These are phyloP conservation scores for Entoloma clypeatum DNA, from an alignment of 1,284 basidiomycete species.

Conservation along the genomic window DNA sequence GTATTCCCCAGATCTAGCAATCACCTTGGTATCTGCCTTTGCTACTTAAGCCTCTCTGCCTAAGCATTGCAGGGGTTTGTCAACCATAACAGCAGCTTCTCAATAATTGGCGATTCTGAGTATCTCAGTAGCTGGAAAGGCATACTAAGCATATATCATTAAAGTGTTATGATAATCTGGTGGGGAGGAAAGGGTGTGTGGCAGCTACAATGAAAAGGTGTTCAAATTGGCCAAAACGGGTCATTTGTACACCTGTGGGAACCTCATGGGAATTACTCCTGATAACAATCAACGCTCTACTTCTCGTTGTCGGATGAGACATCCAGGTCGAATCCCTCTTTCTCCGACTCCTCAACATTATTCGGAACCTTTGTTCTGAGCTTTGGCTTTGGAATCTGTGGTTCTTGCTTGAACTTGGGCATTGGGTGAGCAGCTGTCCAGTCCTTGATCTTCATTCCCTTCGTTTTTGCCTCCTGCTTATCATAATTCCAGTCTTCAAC, in stretches of 20 bases:
- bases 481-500: neutral
- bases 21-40: too few relatives aligned
- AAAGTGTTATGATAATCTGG: neutral
- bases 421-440: slow-evolving; percentile 3
- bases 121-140: neutral
- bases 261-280: neutral
- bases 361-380: neutral
- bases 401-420: slow-evolving; percentile 4
- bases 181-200: neutral
- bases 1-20: too few relatives aligned
- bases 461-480: too few relatives aligned
- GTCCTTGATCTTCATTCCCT: too few relatives aligned
- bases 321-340: neutral
- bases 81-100: too few relatives aligned
- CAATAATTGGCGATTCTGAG: neutral
- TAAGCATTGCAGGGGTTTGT: too few relatives aligned
- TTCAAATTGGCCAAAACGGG: neutral
- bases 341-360: neutral
- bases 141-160: neutral
- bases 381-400: neutral
- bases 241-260: neutral
- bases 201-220: neutral
- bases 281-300: neutral
- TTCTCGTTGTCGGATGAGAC: neutral
- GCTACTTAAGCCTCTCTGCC: too few relatives aligned